Conservation (phyloP, 192 early-diverging fungal species). For the Coemansia sp. region DNA sequence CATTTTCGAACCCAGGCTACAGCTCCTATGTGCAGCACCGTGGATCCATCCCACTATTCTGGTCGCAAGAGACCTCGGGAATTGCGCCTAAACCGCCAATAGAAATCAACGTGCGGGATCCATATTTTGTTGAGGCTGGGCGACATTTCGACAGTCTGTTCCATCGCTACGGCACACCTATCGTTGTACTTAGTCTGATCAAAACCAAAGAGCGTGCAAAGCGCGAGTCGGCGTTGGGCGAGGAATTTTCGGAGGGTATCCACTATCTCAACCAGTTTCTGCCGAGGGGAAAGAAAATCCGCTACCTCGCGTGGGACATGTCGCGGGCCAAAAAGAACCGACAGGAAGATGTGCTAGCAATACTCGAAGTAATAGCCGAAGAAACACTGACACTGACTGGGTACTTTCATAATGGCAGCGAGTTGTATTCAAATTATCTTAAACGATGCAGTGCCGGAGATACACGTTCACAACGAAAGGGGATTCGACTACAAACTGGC, state of each 20-base stretch:
- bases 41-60: constrained; percentile 93
- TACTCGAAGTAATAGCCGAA: constrained; percentile 85
- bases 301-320: constrained; percentile 98
- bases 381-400: constrained; percentile 81
- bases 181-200: constrained; percentile 92
- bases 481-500: constrained; percentile 27
- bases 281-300: constrained; percentile 72
- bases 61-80: constrained; percentile 90
- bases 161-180: constrained; percentile 83
- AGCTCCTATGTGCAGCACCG: constrained; percentile 97
- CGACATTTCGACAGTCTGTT: constrained; percentile 94
- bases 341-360: constrained; percentile 85
- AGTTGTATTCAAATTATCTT: constrained; percentile 54
- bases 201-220: constrained; percentile 91
- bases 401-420: constrained; percentile 89
- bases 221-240: constrained; percentile 81
- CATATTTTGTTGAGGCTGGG: constrained; percentile 88
- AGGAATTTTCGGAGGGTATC: constrained; percentile 80
- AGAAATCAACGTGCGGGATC: constrained; percentile 82
- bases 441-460: constrained; percentile 28
- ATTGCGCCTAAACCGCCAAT: constrained; percentile 96
- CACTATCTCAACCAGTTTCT: constrained; percentile 89
- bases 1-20: constrained; percentile 66
- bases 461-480: constrained; percentile 4
- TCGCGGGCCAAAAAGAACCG: constrained; percentile 89